phyloP scores from a whole-genome alignment of 2,329 filamentous ascomycete species.

The Cercospora sesami region DNA sequence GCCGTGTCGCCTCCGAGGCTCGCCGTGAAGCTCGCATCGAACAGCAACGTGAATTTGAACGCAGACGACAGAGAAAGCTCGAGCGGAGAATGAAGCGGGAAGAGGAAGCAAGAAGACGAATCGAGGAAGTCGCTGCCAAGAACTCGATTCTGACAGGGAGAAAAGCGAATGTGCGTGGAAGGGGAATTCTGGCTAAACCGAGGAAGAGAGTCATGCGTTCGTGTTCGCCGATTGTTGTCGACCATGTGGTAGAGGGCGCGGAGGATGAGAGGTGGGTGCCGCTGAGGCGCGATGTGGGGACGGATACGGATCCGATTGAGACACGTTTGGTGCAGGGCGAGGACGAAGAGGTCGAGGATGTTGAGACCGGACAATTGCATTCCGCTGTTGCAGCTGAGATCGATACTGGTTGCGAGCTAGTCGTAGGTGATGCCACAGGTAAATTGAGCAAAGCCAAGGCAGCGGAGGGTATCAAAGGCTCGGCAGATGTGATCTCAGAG shows the following conservation, averaged over 20 bases:
- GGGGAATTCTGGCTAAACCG: neutral
- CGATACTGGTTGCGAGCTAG: neutral
- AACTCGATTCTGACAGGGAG: neutral
- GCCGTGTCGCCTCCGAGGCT: neutral
- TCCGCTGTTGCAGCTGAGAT: neutral
- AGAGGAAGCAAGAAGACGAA: neutral
- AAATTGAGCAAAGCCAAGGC: neutral
- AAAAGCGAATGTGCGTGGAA: neutral
- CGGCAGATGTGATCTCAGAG: neutral
- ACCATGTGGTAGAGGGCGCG: neutral
- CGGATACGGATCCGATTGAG: slow-evolving; percentile 1
- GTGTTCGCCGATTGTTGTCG: neutral
- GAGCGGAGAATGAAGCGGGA: neutral
- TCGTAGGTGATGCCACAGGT: neutral
- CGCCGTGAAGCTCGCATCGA: neutral
- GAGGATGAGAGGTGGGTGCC: neutral
- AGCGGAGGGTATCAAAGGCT: neutral
- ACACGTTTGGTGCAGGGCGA: neutral
- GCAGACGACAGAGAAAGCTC: neutral
- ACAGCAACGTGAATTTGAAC: neutral
- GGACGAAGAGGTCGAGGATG: neutral
- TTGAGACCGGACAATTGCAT: neutral
- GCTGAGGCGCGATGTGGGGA: neutral
- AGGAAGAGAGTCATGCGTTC: neutral
- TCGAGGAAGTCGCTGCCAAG: neutral